Evolutionary conservation across 2,329 filamentous ascomycete genomes (phyloP).

Genomic region (Aschersonia sp.): DNA sequence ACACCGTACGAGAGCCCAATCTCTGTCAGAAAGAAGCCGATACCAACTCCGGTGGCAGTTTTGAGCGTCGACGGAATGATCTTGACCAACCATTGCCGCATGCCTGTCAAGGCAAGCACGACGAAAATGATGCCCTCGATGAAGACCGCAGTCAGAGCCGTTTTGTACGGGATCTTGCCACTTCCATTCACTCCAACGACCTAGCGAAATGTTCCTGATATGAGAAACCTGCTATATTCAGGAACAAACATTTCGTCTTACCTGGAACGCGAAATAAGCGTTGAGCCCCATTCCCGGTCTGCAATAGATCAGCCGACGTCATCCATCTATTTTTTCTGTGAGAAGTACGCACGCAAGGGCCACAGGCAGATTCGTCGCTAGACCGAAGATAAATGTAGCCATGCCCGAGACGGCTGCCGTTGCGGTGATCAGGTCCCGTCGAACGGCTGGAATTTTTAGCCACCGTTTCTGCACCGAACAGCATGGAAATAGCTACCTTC

Average conservation of each 20-base stretch:
- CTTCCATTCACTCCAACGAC: slow-evolving; percentile 46
- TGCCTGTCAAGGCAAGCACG: slow-evolving; percentile 48
- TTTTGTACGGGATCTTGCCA: slow-evolving; percentile 40
- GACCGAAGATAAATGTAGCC: slow-evolving; percentile 61
- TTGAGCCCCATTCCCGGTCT: slow-evolving; percentile 56
- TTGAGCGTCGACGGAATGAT: slow-evolving; percentile 51
- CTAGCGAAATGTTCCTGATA: slow-evolving; percentile 1
- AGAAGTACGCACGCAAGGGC: slow-evolving; percentile 18
- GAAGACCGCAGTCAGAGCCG: slow-evolving; percentile 50
- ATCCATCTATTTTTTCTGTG: not conserved
- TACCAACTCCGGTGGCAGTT: slow-evolving; percentile 50
- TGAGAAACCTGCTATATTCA: not conserved
- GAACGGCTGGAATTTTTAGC: slow-evolving; percentile 32
- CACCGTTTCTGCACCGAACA: not conserved
- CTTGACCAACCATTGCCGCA: slow-evolving; percentile 59
- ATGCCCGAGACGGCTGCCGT: slow-evolving; percentile 70
- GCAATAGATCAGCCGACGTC: slow-evolving; percentile 2
- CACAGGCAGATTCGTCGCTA: slow-evolving; percentile 64
- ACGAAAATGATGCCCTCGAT: slow-evolving; percentile 51
- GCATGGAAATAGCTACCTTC: slow-evolving; percentile 18
- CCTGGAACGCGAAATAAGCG: slow-evolving; percentile 52
- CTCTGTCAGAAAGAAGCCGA: slow-evolving; percentile 48
- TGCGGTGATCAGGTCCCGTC: slow-evolving; percentile 67
- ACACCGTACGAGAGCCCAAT: slow-evolving; percentile 61
- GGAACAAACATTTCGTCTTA: slow-evolving; percentile 1